These are phyloP conservation scores for Fusarium avenaceum DNA, from an alignment of 2,329 filamentous ascomycete genomes.

Conservation along the genomic window DNA sequence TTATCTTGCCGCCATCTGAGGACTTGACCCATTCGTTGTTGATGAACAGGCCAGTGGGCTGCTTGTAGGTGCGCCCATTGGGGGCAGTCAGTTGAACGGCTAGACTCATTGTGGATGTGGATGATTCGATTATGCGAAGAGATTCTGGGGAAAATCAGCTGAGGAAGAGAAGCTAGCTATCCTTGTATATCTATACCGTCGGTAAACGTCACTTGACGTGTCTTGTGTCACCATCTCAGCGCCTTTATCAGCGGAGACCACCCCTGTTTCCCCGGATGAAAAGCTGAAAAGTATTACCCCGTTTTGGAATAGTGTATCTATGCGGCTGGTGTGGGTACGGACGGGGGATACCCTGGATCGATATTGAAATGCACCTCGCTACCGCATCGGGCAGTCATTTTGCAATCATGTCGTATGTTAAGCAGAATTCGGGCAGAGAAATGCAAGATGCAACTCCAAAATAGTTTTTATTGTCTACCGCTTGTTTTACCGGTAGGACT, in stretches of 20 bases:
- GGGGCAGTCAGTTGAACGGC: constrained; percentile 53
- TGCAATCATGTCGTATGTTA: constrained; percentile 2
- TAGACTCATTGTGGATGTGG: constrained; percentile 34
- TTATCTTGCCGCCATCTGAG: constrained; percentile 68
- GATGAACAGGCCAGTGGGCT: constrained; percentile 80
- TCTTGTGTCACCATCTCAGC: not conserved
- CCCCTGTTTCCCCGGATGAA: not conserved
- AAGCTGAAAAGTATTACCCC: constrained; percentile 22
- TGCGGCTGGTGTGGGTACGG: constrained; percentile 17
- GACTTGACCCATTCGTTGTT: constrained; percentile 80
- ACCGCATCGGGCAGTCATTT: constrained; percentile 30
- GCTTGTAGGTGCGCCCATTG: constrained; percentile 76
- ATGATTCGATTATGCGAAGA: not conserved
- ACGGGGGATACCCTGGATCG: constrained; percentile 12
- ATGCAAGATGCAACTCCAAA: not conserved
- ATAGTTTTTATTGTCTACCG: no score
- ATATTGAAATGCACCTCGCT: constrained; percentile 2
- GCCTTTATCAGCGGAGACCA: not conserved
- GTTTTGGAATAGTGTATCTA: constrained; percentile 8
- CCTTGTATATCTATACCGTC: constrained; percentile 32
- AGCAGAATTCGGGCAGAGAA: constrained; percentile 4
- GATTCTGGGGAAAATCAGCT: constrained; percentile 8
- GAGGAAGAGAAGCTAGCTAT: constrained; percentile 9
- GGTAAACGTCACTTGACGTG: not conserved
- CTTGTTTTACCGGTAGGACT: not conserved